A percentile compares a stretch with the other conserved stretches of the same genome.
phyloP scores from a whole-genome alignment of 2,329 filamentous ascomycete species.

The Huntiella decipiens region DNA sequence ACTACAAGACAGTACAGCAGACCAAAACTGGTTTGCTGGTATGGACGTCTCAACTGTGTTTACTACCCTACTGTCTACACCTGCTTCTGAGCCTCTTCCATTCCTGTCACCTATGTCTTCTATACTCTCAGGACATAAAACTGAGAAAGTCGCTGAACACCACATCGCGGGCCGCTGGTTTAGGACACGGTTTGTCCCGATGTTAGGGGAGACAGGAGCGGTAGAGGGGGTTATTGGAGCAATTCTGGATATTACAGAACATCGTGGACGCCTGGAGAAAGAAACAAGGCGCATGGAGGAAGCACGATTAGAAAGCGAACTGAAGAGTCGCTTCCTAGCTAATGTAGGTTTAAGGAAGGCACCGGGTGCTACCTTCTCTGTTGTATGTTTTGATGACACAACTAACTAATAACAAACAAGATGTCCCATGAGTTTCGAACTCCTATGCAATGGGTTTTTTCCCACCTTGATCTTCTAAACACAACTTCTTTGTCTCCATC shows the following conservation, averaged over 20 bases:
- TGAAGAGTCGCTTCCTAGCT: conserved; percentile 64
- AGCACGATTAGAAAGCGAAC: conserved; percentile 49
- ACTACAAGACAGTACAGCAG: too few relatives aligned
- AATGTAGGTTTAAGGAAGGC: conserved; percentile 25
- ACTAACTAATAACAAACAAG: conserved; percentile 15
- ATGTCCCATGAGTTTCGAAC: conserved; percentile 69
- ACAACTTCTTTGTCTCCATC: conserved; percentile 51
- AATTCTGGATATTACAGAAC: conserved; percentile 61
- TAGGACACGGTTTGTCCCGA: conserved; percentile 50
- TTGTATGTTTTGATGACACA: conserved; percentile 1
- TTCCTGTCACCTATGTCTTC: conserved; percentile 41
- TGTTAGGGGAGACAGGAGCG: conserved; percentile 32
- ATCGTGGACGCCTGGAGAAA: conserved; percentile 42
- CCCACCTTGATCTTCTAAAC: conserved; percentile 57
- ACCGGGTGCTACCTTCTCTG: neutral
- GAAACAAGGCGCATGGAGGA: conserved; percentile 51
- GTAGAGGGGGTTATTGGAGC: conserved; percentile 59
- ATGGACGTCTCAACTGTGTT: conserved; percentile 46
- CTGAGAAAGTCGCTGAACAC: conserved; percentile 45
- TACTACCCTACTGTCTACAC: conserved; percentile 18
- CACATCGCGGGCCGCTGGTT: conserved; percentile 49
- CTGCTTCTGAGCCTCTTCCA: conserved; percentile 17
- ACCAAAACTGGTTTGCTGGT: conserved; percentile 32
- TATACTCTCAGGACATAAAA: conserved; percentile 41
- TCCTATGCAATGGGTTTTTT: conserved; percentile 63